Evolutionary conservation across 352 stramenopile genomes (phyloP), one percentile per base, ranked within the genome.

Genomic region (Globisporangium rhizosaccharum): DNA sequence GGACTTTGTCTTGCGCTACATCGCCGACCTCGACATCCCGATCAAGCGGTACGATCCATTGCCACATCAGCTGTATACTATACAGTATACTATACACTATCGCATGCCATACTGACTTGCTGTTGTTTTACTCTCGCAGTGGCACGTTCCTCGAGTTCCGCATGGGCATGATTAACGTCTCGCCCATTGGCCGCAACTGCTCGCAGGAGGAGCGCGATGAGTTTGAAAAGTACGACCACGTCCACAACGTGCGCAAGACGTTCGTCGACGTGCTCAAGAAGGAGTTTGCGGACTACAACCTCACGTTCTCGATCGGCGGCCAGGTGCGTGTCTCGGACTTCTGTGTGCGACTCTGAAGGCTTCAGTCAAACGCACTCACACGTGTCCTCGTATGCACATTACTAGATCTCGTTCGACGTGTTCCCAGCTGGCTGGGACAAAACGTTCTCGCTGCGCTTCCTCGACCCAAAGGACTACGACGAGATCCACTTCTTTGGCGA

Each of bases 401-500:
- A n/a, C 8, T 54, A 79, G 86, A 99, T 99, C 71, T 98, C 92
- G 15, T 99, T 99, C 70, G 97, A 99, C 76, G 83, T 98, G 30
- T 99, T 99, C 77, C 97, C 97, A 1, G 59, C 83, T 58, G 97
- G 97, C 30, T 99, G 97, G 97, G 97, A 99, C 81, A 99, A 99
- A 86, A 99, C 97, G 1, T 99, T 98, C 72, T 98, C 96, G 74
- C 86, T 99, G 51, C 85, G 90, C 54, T 99, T 96, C 78, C 68
- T 97, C 39, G 76, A 88, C 56, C 76, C 87, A 14, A 90, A 80
- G 55, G 96, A 98, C 73, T 99, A 98, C 79, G 96, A 99, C 68
- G 95, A 99, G 71, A 97, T 99, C 71, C 97, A 99, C 79, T 99
- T 99, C 70, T 99, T 99, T 71, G 97, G 97, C 53, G 97, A 99